These are phyloP conservation scores for Dalbergia oliveri DNA, from an alignment of 306 rosid genomes.

Conservation along the genomic window DNA sequence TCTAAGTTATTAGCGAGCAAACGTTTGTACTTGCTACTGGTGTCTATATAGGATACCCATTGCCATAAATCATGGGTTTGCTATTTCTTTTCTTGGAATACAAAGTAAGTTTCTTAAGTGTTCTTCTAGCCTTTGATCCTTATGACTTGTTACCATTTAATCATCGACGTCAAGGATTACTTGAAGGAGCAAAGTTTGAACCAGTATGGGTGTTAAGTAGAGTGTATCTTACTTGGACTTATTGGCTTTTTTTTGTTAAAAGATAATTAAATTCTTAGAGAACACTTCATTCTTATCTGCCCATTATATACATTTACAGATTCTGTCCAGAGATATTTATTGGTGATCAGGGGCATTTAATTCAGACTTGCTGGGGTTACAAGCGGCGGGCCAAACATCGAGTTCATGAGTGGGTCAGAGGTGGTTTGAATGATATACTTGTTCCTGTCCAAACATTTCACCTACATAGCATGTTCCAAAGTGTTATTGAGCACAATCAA, in stretches of 20 bases:
- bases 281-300: conserved; percentile 33
- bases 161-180: conserved; percentile 1
- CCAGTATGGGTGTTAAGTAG: not conserved
- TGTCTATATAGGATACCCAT: conserved; percentile 29
- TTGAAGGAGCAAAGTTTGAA: conserved; percentile 4
- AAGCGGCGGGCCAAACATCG: conserved; percentile 66
- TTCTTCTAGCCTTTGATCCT: conserved; percentile 25
- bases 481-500: conserved; percentile 71
- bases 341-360: conserved; percentile 79
- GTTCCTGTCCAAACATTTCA: conserved; percentile 85
- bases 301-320: conserved; percentile 54
- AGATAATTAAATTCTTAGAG: conserved; percentile 5
- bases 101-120: not conserved
- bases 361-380: conserved; percentile 77
- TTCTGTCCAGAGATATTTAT: conserved; percentile 81
- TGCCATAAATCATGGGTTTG: conserved; percentile 27
- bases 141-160: conserved; percentile 8
- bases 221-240: conserved; percentile 29
- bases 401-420: conserved; percentile 79
- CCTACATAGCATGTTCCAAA: conserved; percentile 73
- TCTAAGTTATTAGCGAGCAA: conserved; percentile 8
- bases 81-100: conserved; percentile 7
- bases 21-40: conserved; percentile 3
- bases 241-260: conserved; percentile 31
- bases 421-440: conserved; percentile 73